These are phyloP conservation scores for Stephania cephalantha DNA, from an alignment of 164 flowering plant genomes.

Conservation along the genomic window DNA sequence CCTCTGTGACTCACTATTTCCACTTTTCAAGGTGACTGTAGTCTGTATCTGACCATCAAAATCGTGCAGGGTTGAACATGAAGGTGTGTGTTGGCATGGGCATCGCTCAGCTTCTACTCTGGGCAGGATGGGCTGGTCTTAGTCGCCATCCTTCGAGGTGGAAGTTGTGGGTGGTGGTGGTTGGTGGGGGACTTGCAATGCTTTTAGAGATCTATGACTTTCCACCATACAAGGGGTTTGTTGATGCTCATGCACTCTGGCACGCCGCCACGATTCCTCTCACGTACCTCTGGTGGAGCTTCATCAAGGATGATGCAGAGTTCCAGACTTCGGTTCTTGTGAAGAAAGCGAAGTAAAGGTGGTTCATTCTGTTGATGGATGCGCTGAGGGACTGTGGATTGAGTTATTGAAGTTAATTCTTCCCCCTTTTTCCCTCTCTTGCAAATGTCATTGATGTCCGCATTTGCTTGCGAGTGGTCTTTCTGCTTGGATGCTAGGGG, in stretches of 20 bases:
- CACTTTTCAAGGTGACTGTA: not conserved
- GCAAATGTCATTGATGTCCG: not conserved
- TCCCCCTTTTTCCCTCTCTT: not conserved
- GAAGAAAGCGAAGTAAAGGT: conserved; percentile 59
- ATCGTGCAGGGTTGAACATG: conserved; percentile 66
- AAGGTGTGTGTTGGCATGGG: conserved; percentile 58
- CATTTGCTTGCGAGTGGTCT: not conserved
- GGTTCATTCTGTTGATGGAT: not conserved
- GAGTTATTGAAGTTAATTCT: not conserved
- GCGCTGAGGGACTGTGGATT: not conserved
- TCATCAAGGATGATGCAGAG: conserved; percentile 72
- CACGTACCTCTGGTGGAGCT: conserved; percentile 86
- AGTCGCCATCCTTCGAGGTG: conserved; percentile 65
- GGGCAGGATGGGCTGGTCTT: conserved; percentile 76
- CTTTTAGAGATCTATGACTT: conserved; percentile 69
- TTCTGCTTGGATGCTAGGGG: not conserved
- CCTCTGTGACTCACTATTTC: not conserved
- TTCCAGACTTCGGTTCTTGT: conserved; percentile 48
- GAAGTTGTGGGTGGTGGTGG: conserved; percentile 70
- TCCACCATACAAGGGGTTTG: conserved; percentile 64
- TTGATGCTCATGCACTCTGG: conserved; percentile 88
- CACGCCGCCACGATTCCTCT: conserved; percentile 67
- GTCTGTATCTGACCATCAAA: not conserved
- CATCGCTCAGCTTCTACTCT: conserved; percentile 51
- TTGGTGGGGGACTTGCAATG: conserved; percentile 59